Evolutionary conservation across 176 grass and related monocot genomes (phyloP).

Genomic region (Triticum urartu): DNA sequence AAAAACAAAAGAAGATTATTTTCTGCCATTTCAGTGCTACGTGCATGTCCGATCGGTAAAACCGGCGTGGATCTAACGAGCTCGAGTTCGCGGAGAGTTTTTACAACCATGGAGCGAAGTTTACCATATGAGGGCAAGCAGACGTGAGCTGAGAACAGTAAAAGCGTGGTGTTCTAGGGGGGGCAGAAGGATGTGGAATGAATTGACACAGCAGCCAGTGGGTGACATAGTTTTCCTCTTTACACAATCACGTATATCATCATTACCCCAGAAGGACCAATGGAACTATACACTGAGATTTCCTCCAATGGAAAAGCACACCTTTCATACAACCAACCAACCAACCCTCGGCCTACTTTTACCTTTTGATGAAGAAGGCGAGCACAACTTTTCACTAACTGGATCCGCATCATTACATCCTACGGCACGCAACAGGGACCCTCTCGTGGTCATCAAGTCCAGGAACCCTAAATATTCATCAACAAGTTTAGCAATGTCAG

Average conservation of each 20-base stretch:
- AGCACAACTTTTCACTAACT: constrained; percentile 42
- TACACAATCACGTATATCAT: constrained; percentile 54
- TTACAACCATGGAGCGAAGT: background rate
- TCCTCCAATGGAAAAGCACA: constrained; percentile 41
- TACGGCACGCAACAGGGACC: background rate
- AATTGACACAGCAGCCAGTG: constrained; percentile 22
- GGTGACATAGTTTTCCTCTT: constrained; percentile 29
- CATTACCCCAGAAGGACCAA: constrained; percentile 35
- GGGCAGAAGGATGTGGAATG: constrained; percentile 14
- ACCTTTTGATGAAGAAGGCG: constrained; percentile 26
- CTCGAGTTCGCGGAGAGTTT: background rate
- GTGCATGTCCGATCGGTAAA: too few relatives aligned
- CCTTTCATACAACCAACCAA: constrained; percentile 34
- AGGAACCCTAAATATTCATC: constrained; percentile 11
- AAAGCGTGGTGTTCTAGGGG: background rate
- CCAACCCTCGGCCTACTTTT: constrained; percentile 15
- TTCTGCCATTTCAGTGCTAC: too few relatives aligned
- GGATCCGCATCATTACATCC: constrained; percentile 21
- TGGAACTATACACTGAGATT: constrained; percentile 55
- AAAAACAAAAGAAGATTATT: too few relatives aligned
- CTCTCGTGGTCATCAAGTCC: constrained; percentile 9
- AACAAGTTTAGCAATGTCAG: background rate
- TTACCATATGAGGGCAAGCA: background rate
- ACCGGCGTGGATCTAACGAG: background rate
- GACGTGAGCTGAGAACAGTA: background rate